Percentiles rank a stretch among this genome's conserved stretches.
Conservation (phyloP, 2,329 filamentous ascomycete species). For the Fusarium goolgardi region DNA sequence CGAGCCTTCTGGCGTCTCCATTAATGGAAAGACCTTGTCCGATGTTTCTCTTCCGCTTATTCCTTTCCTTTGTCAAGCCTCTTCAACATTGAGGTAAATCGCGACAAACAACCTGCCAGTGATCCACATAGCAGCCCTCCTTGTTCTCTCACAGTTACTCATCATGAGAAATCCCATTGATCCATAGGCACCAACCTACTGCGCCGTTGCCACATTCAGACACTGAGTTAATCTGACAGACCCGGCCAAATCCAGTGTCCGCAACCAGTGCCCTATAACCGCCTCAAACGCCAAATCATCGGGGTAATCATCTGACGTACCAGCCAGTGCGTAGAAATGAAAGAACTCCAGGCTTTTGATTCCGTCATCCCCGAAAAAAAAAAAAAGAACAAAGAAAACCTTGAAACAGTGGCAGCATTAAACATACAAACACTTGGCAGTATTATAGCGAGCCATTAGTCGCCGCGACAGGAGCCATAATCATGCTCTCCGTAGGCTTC, state of each 20-base stretch:
- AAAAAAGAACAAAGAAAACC: conserved; percentile 37
- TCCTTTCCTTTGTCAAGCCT: conserved; percentile 12
- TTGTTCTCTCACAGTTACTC: conserved; percentile 23
- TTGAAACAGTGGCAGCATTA: conserved; percentile 35
- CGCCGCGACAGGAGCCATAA: conserved; percentile 39
- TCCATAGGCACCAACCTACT: conserved; percentile 25
- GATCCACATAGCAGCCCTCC: background rate
- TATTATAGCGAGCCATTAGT: conserved; percentile 47
- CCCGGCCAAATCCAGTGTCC: conserved; percentile 26
- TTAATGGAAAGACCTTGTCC: conserved; percentile 10
- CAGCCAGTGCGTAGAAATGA: conserved; percentile 46
- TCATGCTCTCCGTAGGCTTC: conserved; percentile 46
- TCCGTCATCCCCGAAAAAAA: conserved; percentile 36
- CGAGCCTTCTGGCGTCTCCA: conserved; percentile 9
- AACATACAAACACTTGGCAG: conserved; percentile 45
- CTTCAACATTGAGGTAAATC: conserved; percentile 1
- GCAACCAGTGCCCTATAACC: conserved; percentile 24
- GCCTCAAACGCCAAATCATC: conserved; percentile 46
- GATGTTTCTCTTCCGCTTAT: conserved; percentile 15
- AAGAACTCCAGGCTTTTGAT: conserved; percentile 51
- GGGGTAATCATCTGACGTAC: conserved; percentile 39
- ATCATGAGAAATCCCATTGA: conserved; percentile 13
- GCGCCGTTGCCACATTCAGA: conserved; percentile 26
- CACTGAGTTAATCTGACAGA: conserved; percentile 15
- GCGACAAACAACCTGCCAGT: conserved; percentile 4